Conservation (phyloP, 2,329 filamentous ascomycete genomes). For the Fusarium sp. region DNA sequence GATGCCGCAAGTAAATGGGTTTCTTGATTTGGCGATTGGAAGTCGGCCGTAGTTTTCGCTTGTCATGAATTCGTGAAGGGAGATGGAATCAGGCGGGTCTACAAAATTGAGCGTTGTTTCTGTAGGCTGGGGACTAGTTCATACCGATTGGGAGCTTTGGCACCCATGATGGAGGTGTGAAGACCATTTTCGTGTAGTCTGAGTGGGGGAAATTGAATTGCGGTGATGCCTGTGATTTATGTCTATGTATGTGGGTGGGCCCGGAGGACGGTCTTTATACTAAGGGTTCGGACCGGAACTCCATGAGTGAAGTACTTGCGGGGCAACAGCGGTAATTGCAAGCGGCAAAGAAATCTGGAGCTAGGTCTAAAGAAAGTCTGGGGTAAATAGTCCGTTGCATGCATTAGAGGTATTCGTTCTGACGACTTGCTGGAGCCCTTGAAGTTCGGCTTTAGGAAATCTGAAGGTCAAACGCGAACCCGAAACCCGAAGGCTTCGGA, state of each 20-base stretch:
- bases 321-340: neutral
- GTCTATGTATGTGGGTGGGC: neutral
- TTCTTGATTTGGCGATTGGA: neutral
- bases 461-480: neutral
- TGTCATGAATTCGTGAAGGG: neutral
- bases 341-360: neutral
- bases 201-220: neutral
- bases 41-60: neutral
- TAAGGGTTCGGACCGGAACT: neutral
- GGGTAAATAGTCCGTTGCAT: neutral
- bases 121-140: rapidly evolving
- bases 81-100: neutral
- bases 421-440: neutral
- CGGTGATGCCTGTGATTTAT: rapidly evolving
- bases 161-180: neutral
- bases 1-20: neutral
- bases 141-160: neutral
- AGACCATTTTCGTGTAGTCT: neutral
- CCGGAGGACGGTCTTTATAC: neutral
- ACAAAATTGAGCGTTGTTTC: neutral
- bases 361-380: rapidly evolving
- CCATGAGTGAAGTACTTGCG: neutral
- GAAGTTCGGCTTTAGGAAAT: rapidly evolving
- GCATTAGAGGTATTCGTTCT: rapidly evolving
- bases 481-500: neutral